Percentiles rank a stretch among this genome's conserved stretches.
These are phyloP conservation scores for Priceomyces melissophilus DNA, from an alignment of 805 yeast genomes.

Conservation along the genomic window DNA sequence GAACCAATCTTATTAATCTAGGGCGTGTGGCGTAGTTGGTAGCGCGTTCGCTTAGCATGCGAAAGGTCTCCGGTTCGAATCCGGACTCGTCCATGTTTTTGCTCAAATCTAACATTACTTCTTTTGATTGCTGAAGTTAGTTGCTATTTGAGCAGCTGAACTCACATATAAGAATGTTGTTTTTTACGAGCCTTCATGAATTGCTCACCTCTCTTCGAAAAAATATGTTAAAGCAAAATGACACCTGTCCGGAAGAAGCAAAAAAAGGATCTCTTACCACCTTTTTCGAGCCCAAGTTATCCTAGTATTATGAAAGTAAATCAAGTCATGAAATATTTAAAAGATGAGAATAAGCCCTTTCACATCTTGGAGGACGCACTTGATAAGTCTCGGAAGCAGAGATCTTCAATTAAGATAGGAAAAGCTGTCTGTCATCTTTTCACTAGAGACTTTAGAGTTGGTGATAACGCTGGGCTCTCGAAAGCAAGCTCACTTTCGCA, in stretches of 20 bases:
- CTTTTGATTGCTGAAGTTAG: neutral
- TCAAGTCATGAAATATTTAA: slow-evolving; percentile 18
- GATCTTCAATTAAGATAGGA: slow-evolving; percentile 8
- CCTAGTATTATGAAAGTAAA: slow-evolving; percentile 8
- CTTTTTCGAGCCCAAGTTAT: slow-evolving; percentile 11
- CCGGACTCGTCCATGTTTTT: slow-evolving; percentile 36
- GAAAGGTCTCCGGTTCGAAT: slow-evolving; percentile 48
- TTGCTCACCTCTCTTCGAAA: neutral
- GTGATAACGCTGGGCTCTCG: slow-evolving; percentile 42
- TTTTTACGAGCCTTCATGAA: neutral
- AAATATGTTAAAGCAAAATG: no score
- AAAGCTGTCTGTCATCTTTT: slow-evolving; percentile 45
- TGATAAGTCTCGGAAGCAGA: slow-evolving; percentile 7
- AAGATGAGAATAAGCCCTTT: slow-evolving; percentile 30
- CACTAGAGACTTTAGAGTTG: slow-evolving; percentile 42
- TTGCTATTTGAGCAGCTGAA: neutral
- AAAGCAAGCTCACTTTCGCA: slow-evolving; percentile 32
- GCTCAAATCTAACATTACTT: neutral
- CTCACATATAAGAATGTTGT: neutral
- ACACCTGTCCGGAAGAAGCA: slow-evolving; percentile 8
- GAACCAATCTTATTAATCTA: slow-evolving; percentile 47
- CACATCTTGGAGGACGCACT: slow-evolving; percentile 13
- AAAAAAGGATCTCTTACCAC: slow-evolving; percentile 7
- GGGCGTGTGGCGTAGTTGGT: slow-evolving; percentile 51
- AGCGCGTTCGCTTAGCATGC: slow-evolving; percentile 50